Conservation (phyloP, 1,139 yeast species). For the Suhomyces kunorum region DNA sequence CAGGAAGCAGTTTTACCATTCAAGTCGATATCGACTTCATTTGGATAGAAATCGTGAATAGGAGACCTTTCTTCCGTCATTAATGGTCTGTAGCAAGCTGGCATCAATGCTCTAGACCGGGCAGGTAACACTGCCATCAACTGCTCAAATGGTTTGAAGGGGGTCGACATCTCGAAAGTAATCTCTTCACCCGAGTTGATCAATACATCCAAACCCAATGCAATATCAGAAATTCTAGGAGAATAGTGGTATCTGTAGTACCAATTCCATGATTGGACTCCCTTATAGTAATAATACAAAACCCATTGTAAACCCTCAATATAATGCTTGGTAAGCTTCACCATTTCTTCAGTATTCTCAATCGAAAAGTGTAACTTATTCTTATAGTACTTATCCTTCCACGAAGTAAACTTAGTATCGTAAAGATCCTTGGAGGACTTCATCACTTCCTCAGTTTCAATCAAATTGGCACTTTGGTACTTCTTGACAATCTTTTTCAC, state of each 20-base stretch:
- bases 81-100: slow-evolving; percentile 71
- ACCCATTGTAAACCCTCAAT: slow-evolving; percentile 97
- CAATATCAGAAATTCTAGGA: slow-evolving; percentile 87
- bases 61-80: slow-evolving; percentile 93
- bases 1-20: slow-evolving; percentile 95
- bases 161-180: slow-evolving; percentile 67
- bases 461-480: slow-evolving; percentile 71
- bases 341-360: slow-evolving; percentile 55
- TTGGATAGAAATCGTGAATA: slow-evolving; percentile 87
- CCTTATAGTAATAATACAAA: slow-evolving; percentile 81
- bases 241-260: slow-evolving; percentile 85
- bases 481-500: slow-evolving; percentile 53
- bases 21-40: slow-evolving; percentile 82
- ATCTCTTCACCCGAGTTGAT: slow-evolving; percentile 43
- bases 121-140: slow-evolving; percentile 98
- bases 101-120: slow-evolving; percentile 80
- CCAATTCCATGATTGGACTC: slow-evolving; percentile 96
- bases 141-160: slow-evolving; percentile 93
- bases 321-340: slow-evolving; percentile 73
- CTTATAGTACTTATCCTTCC: slow-evolving; percentile 84
- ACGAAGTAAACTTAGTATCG: slow-evolving; percentile 67
- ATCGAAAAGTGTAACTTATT: slow-evolving; percentile 72
- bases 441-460: slow-evolving; percentile 62
- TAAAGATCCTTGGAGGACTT: slow-evolving; percentile 65
- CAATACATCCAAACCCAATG: slow-evolving; percentile 62